Base-by-base conservation (phyloP, 352 stramenopile species). In the Thraustochytrium sp. region DNA sequence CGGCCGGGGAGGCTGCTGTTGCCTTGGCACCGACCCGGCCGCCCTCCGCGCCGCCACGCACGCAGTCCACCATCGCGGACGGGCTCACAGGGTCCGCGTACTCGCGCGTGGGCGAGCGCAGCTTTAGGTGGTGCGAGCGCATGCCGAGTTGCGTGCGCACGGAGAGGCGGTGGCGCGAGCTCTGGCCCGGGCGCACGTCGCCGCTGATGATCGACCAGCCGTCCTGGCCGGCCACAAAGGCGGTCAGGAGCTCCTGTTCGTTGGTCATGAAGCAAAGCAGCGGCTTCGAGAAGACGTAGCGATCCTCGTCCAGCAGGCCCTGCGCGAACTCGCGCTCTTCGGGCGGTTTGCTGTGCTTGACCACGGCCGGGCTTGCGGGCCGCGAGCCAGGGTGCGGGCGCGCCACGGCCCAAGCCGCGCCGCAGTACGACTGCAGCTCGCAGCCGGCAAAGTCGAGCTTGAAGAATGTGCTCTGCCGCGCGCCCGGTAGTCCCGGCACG, bases 251-350 rank as follows among this genome's bases (percentile, higher is more conserved):
- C 31, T 42, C 31, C 26, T 46, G 21, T 23, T 42, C 68, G 26
- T 80, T 63, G 23, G 68, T 64, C 31, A 64, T 36, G 51, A 80
- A 80, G 49, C 68, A 80, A 16, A 80, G 16, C 0, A 80, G 31
- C 53, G 68, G 68, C 51, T 53, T 61, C 13, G 68, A 61, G 26
- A 80, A 65, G 44, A 63, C 26, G 2, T 75, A 46, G 44, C 31
- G 44, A 31, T 80, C 68, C 8, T 68, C 40, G 3, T 44, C 13
- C 13, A 63, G 44, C 38, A 40, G 16, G 26, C 23, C 26, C 16
- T 54, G 36, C 11, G 37, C 23, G 16, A 53, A 36, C 62, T 75
- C 62, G 38, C 26, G 23, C 62, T 75, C 37, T 23, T n/a, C n/a
- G n/a, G n/a, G n/a, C n/a, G n/a, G n/a, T n/a, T n/a, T n/a, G n/a